phyloP scores from a whole-genome alignment of 257 asterid genomes.

The Ilex aquifolium region DNA sequence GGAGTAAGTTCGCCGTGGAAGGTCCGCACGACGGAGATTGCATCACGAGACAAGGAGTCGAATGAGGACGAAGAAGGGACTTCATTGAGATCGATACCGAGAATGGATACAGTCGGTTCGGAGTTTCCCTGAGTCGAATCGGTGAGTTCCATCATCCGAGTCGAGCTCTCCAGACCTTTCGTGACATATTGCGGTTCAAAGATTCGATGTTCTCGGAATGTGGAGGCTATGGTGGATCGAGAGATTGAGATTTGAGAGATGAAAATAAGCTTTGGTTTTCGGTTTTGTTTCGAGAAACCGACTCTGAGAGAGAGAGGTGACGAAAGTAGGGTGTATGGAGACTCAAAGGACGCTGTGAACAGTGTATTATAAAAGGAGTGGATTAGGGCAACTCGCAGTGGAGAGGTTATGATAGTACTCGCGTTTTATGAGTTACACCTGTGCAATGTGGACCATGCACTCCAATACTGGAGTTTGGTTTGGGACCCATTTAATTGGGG shows the following conservation, averaged over 20 bases:
- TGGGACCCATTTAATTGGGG: no score
- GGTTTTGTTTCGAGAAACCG: no score
- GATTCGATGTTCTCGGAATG: not conserved
- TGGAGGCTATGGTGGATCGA: not conserved
- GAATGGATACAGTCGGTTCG: conserved; percentile 1
- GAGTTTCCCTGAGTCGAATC: conserved; percentile 5
- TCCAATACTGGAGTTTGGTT: no score
- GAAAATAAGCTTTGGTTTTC: no score
- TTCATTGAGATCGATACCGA: conserved; percentile 1
- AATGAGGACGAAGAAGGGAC: not conserved
- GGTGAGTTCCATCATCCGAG: conserved; percentile 5
- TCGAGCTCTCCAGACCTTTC: not conserved
- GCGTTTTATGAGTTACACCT: no score
- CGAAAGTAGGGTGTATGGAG: no score
- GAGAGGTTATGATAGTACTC: no score
- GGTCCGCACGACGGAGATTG: conserved; percentile 1
- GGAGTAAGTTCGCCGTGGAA: not conserved
- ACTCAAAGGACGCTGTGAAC: no score
- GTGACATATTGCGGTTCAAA: not conserved
- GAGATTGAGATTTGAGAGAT: not conserved
- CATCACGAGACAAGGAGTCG: not conserved
- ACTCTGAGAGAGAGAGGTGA: no score
- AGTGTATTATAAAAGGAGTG: no score
- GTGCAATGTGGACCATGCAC: no score
- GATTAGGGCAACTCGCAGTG: no score